phyloP scores from a whole-genome alignment of 2,329 filamentous ascomycete genomes.

The Colletotrichum musicola region DNA sequence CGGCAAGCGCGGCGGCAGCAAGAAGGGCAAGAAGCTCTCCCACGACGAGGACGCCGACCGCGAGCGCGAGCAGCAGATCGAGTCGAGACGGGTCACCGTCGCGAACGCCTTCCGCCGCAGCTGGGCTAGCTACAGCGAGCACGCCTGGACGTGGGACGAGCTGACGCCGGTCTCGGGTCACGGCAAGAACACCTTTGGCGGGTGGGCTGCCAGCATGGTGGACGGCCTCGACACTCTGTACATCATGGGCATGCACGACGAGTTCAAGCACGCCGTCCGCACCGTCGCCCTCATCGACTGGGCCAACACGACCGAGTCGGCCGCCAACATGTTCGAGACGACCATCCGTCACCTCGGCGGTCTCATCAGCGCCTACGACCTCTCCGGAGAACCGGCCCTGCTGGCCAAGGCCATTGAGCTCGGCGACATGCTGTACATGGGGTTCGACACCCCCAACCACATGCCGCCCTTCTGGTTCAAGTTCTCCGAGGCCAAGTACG shows the following conservation, averaged over 20 bases:
- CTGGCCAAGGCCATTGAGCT: constrained; percentile 65
- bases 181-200: constrained; percentile 62
- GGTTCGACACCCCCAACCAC: constrained; percentile 67
- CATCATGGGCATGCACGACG: constrained; percentile 70
- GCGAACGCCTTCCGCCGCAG: constrained; percentile 57
- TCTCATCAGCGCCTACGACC: constrained; percentile 64
- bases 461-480: constrained; percentile 61
- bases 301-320: constrained; percentile 56
- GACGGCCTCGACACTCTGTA: constrained; percentile 70
- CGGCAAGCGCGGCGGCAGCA: constrained; percentile 24
- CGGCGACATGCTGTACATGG: constrained; percentile 65
- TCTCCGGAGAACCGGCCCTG: constrained; percentile 60
- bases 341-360: constrained; percentile 69
- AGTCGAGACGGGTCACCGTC: constrained; percentile 53
- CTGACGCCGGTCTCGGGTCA: constrained; percentile 62
- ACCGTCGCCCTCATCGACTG: constrained; percentile 68
- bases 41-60: constrained; percentile 49
- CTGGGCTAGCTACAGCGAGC: constrained; percentile 65
- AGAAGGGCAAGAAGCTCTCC: constrained; percentile 43
- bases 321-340: constrained; percentile 73
- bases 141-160: constrained; percentile 70
- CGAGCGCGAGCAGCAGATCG: constrained; percentile 40
- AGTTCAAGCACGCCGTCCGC: constrained; percentile 65
- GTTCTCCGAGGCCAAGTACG: constrained; percentile 56
- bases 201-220: constrained; percentile 71